A percentile compares a stretch with the other conserved stretches of the same genome.
These are phyloP conservation scores for Suillus ampliporus DNA, from an alignment of 768 basidiomycete species.

Conservation along the genomic window DNA sequence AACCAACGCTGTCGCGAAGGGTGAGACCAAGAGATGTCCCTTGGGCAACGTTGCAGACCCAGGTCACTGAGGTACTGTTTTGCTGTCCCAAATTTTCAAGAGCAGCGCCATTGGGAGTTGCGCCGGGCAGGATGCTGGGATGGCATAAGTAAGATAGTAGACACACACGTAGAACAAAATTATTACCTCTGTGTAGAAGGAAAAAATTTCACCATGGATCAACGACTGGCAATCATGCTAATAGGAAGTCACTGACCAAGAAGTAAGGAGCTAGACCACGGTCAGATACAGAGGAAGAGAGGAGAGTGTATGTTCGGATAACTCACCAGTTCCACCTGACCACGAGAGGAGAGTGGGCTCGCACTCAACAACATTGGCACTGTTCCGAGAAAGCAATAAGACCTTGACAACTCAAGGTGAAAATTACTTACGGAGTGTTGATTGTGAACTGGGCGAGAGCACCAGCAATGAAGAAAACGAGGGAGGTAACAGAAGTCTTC, in stretches of 20 bases:
- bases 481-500: conserved; percentile 47
- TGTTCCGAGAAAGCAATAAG: conserved; percentile 31
- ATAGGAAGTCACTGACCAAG: conserved; percentile 53
- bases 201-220: neutral
- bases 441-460: conserved; percentile 58
- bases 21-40: conserved; percentile 61
- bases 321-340: conserved; percentile 62
- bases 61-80: conserved; percentile 50
- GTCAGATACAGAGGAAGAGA: neutral
- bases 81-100: conserved; percentile 52
- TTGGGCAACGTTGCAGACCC: conserved; percentile 58
- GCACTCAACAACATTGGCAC: conserved; percentile 58
- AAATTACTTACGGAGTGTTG: conserved; percentile 72
- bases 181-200: conserved; percentile 44
- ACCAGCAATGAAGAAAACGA: conserved; percentile 48
- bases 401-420: neutral
- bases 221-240: neutral
- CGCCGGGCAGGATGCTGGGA: conserved; percentile 60
- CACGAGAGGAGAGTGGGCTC: conserved; percentile 60
- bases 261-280: conserved; percentile 58
- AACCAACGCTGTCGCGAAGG: conserved; percentile 66
- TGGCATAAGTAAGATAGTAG: neutral
- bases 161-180: neutral
- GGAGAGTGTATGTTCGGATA: neutral
- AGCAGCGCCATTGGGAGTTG: conserved; percentile 47